Evolutionary conservation across 1,284 basidiomycete genomes (phyloP), one percentile per base, ranked within the genome.

Genomic region (Trametes polyzona): DNA sequence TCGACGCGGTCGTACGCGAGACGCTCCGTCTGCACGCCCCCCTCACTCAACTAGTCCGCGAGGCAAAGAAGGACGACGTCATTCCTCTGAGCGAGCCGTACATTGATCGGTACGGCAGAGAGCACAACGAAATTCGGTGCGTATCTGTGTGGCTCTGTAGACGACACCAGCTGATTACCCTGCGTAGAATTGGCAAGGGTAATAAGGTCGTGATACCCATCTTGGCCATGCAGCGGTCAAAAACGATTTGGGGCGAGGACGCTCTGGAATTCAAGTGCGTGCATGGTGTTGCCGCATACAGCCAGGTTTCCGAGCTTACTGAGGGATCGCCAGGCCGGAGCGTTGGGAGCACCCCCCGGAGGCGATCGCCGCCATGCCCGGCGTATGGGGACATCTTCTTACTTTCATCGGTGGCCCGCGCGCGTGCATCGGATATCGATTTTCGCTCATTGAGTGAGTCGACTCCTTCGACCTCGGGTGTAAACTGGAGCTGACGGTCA

Each of bases 1-100:
- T 88, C 11, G 87, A 88, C 58, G 73, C 74, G 16, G 85, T 93
- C 12, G 76, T 91, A 3, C 81, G 86, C 26, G 93, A 95, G 72
- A 77, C 79, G 0, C 73, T 95, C 32, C 81, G 92, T 14, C 63
- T 92, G 11, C 77, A 87, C 62, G 64, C 85, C 0, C 90, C 91
- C 1, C 86, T 90, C 0, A 74, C 83, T 0, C 68, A 66, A 2
- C 83, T 84, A 0, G 66, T 81, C 19, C 81, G 91, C 4, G 71
- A 79, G 9, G 79, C 79, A 0, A 69, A 66, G 40, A 73, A 80
- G 44, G 86, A 90, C 59, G 83, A 84, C 27, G 60, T 67, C 11
- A 69, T 78, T 19, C 76, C 75, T 0, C 58, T 77, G 8, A 61
- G 59, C 24, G 63, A 60, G 39, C 73, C 71, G 1, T 67, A 69